Evolutionary conservation across 2,329 filamentous ascomycete species (phyloP), one percentile per base, ranked within the genome.

Genomic region (Penicillium vulpinum): DNA sequence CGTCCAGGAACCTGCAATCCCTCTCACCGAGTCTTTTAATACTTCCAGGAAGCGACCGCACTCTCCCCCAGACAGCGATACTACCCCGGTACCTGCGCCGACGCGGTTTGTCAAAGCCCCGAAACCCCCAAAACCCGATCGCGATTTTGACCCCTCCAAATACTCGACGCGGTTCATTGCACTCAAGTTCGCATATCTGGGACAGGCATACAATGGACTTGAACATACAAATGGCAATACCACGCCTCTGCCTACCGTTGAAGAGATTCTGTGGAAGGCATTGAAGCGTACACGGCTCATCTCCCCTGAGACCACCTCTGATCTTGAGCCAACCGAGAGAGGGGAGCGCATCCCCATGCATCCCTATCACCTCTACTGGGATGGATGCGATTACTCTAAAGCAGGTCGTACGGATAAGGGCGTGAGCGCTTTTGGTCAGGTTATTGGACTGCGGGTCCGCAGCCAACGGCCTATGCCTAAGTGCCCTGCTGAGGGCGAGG

Each of bases 361-460:
- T 40, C 71, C 74, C 24, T 73, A 73, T 44, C 73, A 77, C 35
- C 75, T 97, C 26, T 88, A 90, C 73, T 96, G 91, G 83, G 86
- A 90, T 33, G 87, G 88, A 8, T 92, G 87, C 73, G 90, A 96
- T 59, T 99, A 97, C 74, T 92, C 90, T 35, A 99, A 99, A 75
- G 97, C 93, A 70, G 94, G 94, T 2, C 83, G 94, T 61, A 99
- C 94, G 18, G 94, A 99, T 72, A 83, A 87, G 52, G 94, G 94
- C 13, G 94, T 99, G 35, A 97, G 92, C 74, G 92, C 94, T 3
- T 99, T 99, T 77, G 94, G 94, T 0, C 94, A 99, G 78, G 94
- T 99, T 56, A 86, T 99, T 68, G 89, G 87, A 0, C 77, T 99
- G 39, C 80, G 88, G 54, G 87, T 99, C 16, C 82, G 93, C 70